These are phyloP conservation scores for Begonia loranthoides DNA, from an alignment of 306 rosid genomes.

Conservation along the genomic window DNA sequence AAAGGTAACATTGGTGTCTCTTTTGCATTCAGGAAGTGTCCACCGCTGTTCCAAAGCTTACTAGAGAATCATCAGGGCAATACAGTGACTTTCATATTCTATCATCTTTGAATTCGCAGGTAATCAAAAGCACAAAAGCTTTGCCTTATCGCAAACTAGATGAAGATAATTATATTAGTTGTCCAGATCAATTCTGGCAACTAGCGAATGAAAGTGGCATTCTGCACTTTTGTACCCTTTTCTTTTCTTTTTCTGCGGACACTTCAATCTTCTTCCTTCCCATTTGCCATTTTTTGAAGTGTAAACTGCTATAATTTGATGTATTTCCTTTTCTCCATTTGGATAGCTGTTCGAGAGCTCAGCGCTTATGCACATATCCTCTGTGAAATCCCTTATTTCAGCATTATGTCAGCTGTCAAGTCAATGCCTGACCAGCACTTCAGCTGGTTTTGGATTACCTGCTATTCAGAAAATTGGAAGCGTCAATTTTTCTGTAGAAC, in stretches of 20 bases:
- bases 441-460: constrained; percentile 54
- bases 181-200: too few species aligned
- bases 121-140: constrained; percentile 9
- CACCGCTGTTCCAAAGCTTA: constrained; percentile 61
- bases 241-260: background rate
- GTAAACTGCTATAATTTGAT: background rate
- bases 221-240: background rate
- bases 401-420: constrained; percentile 86
- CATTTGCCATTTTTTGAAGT: constrained; percentile 4
- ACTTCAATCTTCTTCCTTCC: background rate
- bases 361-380: constrained; percentile 78
- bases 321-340: constrained; percentile 29
- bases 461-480: constrained; percentile 75
- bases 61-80: constrained; percentile 71
- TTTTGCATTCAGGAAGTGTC: constrained; percentile 69
- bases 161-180: too few species aligned
- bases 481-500: constrained; percentile 82
- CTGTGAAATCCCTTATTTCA: constrained; percentile 84
- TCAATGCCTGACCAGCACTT: constrained; percentile 51
- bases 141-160: too few species aligned
- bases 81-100: constrained; percentile 91
- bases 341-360: constrained; percentile 91
- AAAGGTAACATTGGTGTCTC: too few species aligned
- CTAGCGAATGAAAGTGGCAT: background rate
- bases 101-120: constrained; percentile 96